phyloP scores from a whole-genome alignment of 2,329 filamentous ascomycete species.

The Amphichorda felina region DNA sequence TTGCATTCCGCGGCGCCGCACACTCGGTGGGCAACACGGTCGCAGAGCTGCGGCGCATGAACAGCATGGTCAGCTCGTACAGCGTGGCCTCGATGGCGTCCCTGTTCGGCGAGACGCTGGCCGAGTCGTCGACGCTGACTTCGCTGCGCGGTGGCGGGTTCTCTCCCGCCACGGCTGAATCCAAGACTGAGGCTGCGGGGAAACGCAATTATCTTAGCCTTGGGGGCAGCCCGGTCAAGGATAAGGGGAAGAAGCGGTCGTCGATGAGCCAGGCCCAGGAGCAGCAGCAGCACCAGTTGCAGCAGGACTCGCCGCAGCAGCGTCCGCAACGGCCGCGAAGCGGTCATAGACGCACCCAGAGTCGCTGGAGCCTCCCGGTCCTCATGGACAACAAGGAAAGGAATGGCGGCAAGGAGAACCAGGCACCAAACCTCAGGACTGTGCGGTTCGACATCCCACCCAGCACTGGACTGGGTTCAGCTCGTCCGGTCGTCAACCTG shows the following conservation, averaged over 20 bases:
- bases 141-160: constrained; percentile 24
- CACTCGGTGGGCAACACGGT: constrained; percentile 28
- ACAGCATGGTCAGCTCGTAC: constrained; percentile 35
- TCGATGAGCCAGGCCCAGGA: constrained; percentile 4
- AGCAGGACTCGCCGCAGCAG: constrained; percentile 1
- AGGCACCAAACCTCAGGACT: constrained; percentile 7
- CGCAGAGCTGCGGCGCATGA: constrained; percentile 43
- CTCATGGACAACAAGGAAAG: constrained; percentile 3
- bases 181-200: constrained; percentile 20
- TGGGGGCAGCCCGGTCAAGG: constrained; percentile 14
- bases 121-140: constrained; percentile 26
- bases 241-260: constrained; percentile 5
- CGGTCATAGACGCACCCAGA: background rate
- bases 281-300: constrained; percentile 7
- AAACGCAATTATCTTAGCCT: constrained; percentile 35
- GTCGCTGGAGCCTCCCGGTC: background rate
- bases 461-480: constrained; percentile 7
- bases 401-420: constrained; percentile 16
- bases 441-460: constrained; percentile 7
- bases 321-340: constrained; percentile 3
- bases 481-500: constrained; percentile 9
- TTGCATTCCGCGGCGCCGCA: constrained; percentile 3
- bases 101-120: constrained; percentile 7
- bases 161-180: constrained; percentile 18
- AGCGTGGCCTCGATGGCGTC: constrained; percentile 26